These are phyloP conservation scores for Viridothelium virens DNA, from an alignment of 495 filamentous ascomycete species.

Conservation along the genomic window DNA sequence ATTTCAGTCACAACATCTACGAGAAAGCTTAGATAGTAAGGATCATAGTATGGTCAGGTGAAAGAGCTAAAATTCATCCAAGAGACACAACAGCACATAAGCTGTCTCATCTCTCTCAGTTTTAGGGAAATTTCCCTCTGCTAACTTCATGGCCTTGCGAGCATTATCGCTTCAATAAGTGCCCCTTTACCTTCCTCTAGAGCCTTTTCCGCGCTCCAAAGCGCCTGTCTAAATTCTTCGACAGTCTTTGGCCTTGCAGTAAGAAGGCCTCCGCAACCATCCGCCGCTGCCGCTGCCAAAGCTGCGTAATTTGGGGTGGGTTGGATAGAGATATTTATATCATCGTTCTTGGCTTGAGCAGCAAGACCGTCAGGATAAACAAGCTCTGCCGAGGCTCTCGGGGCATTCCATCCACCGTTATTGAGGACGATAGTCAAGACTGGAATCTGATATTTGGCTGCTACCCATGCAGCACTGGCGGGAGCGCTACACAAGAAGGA, in stretches of 20 bases:
- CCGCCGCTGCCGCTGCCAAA: slow-evolving; percentile 41
- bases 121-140: too few species aligned
- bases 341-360: slow-evolving; percentile 65
- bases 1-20: neutral
- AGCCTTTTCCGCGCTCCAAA: too few species aligned
- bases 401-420: slow-evolving; percentile 65
- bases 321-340: slow-evolving; percentile 75
- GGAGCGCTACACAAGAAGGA: slow-evolving; percentile 36
- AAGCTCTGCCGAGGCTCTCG: slow-evolving; percentile 62
- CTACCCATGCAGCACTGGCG: slow-evolving; percentile 32
- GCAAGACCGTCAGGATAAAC: slow-evolving; percentile 78
- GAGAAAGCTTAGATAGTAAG: neutral
- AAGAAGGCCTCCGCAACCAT: too few species aligned
- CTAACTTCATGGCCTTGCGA: too few species aligned
- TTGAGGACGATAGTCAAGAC: slow-evolving; percentile 36
- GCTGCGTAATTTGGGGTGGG: slow-evolving; percentile 76
- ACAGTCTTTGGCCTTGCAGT: too few species aligned
- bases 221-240: too few species aligned
- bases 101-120: too few species aligned
- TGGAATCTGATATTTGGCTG: slow-evolving; percentile 32
- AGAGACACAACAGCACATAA: too few species aligned
- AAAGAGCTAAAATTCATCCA: too few species aligned
- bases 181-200: too few species aligned
- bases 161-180: too few species aligned
- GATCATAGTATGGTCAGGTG: too few species aligned